Evolutionary conservation across 345 rosid genomes (phyloP), one percentile per base, ranked within the genome.

Genomic region (Corchorus olitorius): DNA sequence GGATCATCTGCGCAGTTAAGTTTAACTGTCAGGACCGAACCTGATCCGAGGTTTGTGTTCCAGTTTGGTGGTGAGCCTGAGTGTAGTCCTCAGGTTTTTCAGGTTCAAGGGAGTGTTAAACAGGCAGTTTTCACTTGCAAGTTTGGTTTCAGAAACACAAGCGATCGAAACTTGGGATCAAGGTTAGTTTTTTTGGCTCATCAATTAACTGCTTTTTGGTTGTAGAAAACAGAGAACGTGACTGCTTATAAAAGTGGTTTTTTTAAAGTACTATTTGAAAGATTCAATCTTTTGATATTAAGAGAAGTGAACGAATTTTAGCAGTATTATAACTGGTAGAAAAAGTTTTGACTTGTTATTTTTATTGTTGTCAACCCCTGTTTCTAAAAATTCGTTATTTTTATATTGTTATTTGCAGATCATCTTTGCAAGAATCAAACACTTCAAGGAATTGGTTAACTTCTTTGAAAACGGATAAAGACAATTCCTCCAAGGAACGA

Each of bases 121-220:
- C 98, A 96, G 72, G 94, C 99, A 0, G 99, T 96, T 14, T 96
- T 96, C 83, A 93, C 98, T 70, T 93, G 98, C 93, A 96, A 96
- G 75, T 96, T 96, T 80, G 89, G 91, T 41, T 87, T 88, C 75
- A 86, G 97, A 49, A 86, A 81, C 75, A 72, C 88, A 0, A 75
- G 77, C 4, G 99, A 96, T 78, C 82, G 97, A 46, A 88, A 71
- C 82, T 78, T 86, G 77, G 83, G 82, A 66, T 84, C 94, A 49
- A 90, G 92, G 97, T 90, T 68, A 71, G 88, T 80, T 33, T 35
- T 35, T 41, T 43, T 11, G 27, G 27, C 43, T 73, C 50, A 52
- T 11, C 7, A 19, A 50, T 14, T 64, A 49, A 49, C n/a, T n/a
- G 55, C 15, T 15, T 13, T 13, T 52, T 15, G 55, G 5, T 52